Percentiles rank a stretch among this genome's conserved stretches.
These are phyloP conservation scores for Suillus americanus DNA, from an alignment of 768 basidiomycete species.

Conservation along the genomic window DNA sequence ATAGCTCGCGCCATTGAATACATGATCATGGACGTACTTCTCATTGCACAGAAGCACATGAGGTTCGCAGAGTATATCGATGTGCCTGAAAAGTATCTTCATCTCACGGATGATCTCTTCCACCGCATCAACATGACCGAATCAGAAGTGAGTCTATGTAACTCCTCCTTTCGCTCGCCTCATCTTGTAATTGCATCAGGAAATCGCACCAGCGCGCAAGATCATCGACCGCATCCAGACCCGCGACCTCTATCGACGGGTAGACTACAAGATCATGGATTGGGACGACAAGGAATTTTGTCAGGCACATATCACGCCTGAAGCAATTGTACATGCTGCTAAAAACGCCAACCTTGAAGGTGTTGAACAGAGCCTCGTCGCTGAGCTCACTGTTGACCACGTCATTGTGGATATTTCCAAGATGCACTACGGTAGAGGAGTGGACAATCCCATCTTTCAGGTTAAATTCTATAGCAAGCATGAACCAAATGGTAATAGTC, in stretches of 20 bases:
- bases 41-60: slow-evolving; percentile 63
- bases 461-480: slow-evolving; percentile 77
- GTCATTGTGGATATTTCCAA: slow-evolving; percentile 61
- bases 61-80: slow-evolving; percentile 57
- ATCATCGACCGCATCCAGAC: slow-evolving; percentile 61
- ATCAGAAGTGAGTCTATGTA: slow-evolving; percentile 23
- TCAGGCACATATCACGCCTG: slow-evolving; percentile 34
- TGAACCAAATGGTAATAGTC: slow-evolving; percentile 51
- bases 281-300: slow-evolving; percentile 30
- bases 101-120: slow-evolving; percentile 70
- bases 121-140: slow-evolving; percentile 54
- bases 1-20: slow-evolving; percentile 76
- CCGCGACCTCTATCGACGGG: slow-evolving; percentile 68
- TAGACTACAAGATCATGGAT: slow-evolving; percentile 60
- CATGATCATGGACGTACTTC: slow-evolving; percentile 82
- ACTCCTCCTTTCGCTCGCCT: not conserved
- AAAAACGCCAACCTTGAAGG: slow-evolving; percentile 25
- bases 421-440: slow-evolving; percentile 81
- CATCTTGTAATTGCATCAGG: slow-evolving; percentile 37
- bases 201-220: slow-evolving; percentile 53
- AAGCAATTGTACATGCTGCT: slow-evolving; percentile 44
- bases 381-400: slow-evolving; percentile 42
- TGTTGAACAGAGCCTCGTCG: slow-evolving; percentile 29
- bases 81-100: slow-evolving; percentile 58
- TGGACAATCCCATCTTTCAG: slow-evolving; percentile 63